Evolutionary conservation across 1,284 basidiomycete genomes (phyloP).

Genomic region (Microbotryomycetes sp.): DNA sequence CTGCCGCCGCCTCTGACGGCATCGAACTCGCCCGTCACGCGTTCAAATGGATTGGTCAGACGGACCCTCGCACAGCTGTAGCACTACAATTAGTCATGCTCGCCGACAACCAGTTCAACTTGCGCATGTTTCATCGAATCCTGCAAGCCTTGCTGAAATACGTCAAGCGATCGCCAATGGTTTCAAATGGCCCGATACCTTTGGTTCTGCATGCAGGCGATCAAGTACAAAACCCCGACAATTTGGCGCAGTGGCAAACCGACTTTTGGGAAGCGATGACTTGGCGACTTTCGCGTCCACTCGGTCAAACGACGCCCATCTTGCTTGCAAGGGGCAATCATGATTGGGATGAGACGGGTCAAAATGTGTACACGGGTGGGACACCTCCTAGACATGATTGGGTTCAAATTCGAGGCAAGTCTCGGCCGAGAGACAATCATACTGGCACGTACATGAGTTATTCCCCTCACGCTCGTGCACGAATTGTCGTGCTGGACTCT

Average conservation of each 20-base stretch:
- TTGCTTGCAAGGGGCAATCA: constrained; percentile 32
- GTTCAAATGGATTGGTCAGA: constrained; percentile 18
- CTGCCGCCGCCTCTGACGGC: neutral
- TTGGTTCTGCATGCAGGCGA: constrained; percentile 34
- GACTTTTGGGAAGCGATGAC: constrained; percentile 34
- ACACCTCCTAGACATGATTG: constrained; percentile 6
- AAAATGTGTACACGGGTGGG: constrained; percentile 31
- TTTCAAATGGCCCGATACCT: constrained; percentile 12
- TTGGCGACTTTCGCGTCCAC: neutral
- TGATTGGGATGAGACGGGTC: constrained; percentile 32
- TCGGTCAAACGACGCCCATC: constrained; percentile 23
- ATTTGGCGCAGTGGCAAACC: constrained; percentile 35
- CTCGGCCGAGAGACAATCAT: neutral
- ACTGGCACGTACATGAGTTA: constrained; percentile 28
- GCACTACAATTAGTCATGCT: constrained; percentile 27
- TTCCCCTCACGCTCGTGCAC: constrained; percentile 28
- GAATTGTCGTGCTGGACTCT: constrained; percentile 33
- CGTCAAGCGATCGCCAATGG: constrained; percentile 3
- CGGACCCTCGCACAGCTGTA: neutral
- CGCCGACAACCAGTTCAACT: constrained; percentile 34
- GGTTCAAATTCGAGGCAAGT: neutral
- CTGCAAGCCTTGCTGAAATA: constrained; percentile 14
- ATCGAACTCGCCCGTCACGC: constrained; percentile 16
- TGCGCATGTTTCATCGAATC: constrained; percentile 25
- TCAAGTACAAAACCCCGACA: constrained; percentile 28